Evolutionary conservation across 129 eudicot genomes (phyloP).

Genomic region (Escallonia herrerae): DNA sequence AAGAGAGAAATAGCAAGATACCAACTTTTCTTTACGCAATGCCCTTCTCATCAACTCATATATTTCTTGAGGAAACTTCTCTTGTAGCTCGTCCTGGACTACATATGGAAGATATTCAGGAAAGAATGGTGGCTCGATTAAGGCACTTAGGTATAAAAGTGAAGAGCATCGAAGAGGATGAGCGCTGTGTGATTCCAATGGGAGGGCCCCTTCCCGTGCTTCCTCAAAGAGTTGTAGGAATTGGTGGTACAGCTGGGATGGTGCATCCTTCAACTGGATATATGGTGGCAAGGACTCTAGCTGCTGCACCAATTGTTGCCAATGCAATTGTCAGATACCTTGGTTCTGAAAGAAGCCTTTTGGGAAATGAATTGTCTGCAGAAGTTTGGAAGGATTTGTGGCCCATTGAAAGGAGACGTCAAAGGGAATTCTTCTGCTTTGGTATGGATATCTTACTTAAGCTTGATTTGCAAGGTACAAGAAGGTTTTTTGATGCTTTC

Average conservation of each 20-base stretch:
- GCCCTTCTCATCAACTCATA: slow-evolving; percentile 81
- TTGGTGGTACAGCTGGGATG: slow-evolving; percentile 99
- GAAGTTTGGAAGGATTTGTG: slow-evolving; percentile 85
- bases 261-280: slow-evolving; percentile 99
- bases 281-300: slow-evolving; percentile 98
- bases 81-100: slow-evolving; percentile 97
- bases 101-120: slow-evolving; percentile 77
- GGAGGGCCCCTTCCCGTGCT: slow-evolving; percentile 95
- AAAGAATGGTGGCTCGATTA: slow-evolving; percentile 89
- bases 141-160: slow-evolving; percentile 90
- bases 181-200: slow-evolving; percentile 90
- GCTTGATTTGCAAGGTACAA: slow-evolving; percentile 85
- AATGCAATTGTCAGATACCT: slow-evolving; percentile 75
- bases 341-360: slow-evolving; percentile 33
- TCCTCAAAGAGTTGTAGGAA: slow-evolving; percentile 96
- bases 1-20: slow-evolving; percentile 59
- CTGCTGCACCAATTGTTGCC: slow-evolving; percentile 92
- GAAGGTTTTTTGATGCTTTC: slow-evolving; percentile 90
- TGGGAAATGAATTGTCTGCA: slow-evolving; percentile 55
- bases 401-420: slow-evolving; percentile 92
- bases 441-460: slow-evolving; percentile 96
- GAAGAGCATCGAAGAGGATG: slow-evolving; percentile 92
- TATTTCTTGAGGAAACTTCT: slow-evolving; percentile 95
- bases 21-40: slow-evolving; percentile 96
- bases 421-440: slow-evolving; percentile 90